Evolutionary conservation across 2,329 filamentous ascomycete species (phyloP).

Genomic region (Aspergillus texensis): DNA sequence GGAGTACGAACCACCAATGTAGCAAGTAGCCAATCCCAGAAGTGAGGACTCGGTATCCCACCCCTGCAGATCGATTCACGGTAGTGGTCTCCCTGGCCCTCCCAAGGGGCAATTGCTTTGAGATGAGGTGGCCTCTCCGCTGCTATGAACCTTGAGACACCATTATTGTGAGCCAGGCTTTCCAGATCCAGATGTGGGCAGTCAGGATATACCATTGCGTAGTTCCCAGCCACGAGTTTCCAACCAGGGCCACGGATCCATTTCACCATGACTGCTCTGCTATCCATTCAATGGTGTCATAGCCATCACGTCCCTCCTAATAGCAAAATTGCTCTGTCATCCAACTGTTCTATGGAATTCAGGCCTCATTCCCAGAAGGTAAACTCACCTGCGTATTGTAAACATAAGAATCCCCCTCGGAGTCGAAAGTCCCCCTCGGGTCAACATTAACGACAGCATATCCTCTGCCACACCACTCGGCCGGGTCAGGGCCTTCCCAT

Average conservation of each 20-base stretch:
- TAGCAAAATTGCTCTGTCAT: too few relatives aligned
- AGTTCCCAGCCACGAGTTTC: slow-evolving; percentile 20
- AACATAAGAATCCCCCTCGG: slow-evolving; percentile 29
- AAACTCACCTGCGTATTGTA: slow-evolving; percentile 21
- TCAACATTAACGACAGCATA: slow-evolving; percentile 38
- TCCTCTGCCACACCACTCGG: slow-evolving; percentile 31
- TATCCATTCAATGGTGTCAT: slow-evolving; percentile 27
- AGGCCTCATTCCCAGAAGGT: too few relatives aligned
- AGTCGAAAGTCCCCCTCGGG: slow-evolving; percentile 29
- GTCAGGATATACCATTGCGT: too few relatives aligned
- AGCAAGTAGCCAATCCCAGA: background rate
- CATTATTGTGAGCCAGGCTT: too few relatives aligned
- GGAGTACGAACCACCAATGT: too few relatives aligned
- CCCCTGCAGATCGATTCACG: slow-evolving; percentile 21
- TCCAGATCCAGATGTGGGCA: too few relatives aligned
- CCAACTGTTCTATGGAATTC: accelerated
- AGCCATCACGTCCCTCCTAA: slow-evolving; percentile 29
- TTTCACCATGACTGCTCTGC: slow-evolving; percentile 28
- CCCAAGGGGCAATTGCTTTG: slow-evolving; percentile 28
- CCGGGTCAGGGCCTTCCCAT: slow-evolving; percentile 26
- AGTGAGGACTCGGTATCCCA: slow-evolving; percentile 19
- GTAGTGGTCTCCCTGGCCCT: slow-evolving; percentile 22
- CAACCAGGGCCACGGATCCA: slow-evolving; percentile 21
- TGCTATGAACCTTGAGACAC: too few relatives aligned
- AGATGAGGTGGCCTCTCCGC: slow-evolving; percentile 3